These are phyloP conservation scores for Phytophthora rubi DNA, from an alignment of 352 stramenopile species.

Conservation along the genomic window DNA sequence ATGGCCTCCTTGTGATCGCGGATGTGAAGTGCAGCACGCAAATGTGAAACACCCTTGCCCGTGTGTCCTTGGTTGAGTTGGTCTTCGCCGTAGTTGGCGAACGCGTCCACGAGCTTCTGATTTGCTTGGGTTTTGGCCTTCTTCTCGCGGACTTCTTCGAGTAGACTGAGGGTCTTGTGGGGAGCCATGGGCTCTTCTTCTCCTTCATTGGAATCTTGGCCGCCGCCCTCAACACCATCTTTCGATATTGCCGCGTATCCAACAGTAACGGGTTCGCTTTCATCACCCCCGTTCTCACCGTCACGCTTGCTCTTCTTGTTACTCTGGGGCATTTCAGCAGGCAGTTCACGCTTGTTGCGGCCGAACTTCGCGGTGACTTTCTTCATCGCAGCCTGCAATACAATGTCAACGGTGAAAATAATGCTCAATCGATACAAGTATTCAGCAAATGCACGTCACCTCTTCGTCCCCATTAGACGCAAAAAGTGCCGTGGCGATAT, in stretches of 20 bases:
- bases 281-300: slow-evolving; percentile 19
- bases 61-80: slow-evolving; percentile 72
- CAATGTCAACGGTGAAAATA: neutral
- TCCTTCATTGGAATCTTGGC: neutral
- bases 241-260: slow-evolving; percentile 13
- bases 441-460: slow-evolving; percentile 8
- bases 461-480: slow-evolving; percentile 38
- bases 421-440: neutral
- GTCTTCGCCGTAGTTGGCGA: slow-evolving; percentile 64
- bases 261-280: neutral
- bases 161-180: slow-evolving; percentile 65
- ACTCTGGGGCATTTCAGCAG: slow-evolving; percentile 17
- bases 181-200: slow-evolving; percentile 45
- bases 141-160: slow-evolving; percentile 55
- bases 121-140: slow-evolving; percentile 58
- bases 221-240: slow-evolving; percentile 16
- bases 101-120: slow-evolving; percentile 81
- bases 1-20: slow-evolving; percentile 59
- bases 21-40: slow-evolving; percentile 71
- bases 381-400: slow-evolving; percentile 34
- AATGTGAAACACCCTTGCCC: slow-evolving; percentile 73
- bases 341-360: slow-evolving; percentile 26
- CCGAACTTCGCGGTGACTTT: slow-evolving; percentile 37
- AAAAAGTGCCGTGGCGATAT: slow-evolving; percentile 36
- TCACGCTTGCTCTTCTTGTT: slow-evolving; percentile 30